A percentile compares a stretch with the other conserved stretches of the same genome.
These are phyloP conservation scores for Saccharomycopsis synnaedendra DNA, from an alignment of 805 yeast genomes.

Conservation along the genomic window DNA sequence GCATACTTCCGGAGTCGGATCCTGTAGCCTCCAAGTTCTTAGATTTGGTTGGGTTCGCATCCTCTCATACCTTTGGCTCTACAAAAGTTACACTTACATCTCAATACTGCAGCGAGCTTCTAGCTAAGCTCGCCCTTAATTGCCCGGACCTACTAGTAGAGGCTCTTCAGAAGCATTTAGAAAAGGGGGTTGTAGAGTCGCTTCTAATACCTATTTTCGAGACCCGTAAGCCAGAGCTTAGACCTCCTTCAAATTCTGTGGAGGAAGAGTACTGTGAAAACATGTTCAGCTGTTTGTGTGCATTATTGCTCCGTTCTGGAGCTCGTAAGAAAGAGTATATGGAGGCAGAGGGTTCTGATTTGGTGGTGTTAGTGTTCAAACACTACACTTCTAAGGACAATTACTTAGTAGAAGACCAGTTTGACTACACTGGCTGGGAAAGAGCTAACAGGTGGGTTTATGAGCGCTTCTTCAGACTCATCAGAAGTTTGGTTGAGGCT, in stretches of 20 bases:
- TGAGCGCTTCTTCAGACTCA: background rate
- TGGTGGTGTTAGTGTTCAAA: constrained; percentile 1
- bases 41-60: too few relatives aligned
- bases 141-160: background rate
- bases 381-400: constrained; percentile 1
- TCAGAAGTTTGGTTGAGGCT: background rate
- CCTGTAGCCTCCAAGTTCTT: too few relatives aligned
- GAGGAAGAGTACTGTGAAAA: constrained; percentile 3
- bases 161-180: background rate
- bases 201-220: background rate
- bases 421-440: background rate
- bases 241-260: background rate
- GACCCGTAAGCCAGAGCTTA: background rate
- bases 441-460: background rate
- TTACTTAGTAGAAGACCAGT: background rate
- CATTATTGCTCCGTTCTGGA: background rate
- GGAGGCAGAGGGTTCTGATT: constrained; percentile 1
- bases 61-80: too few relatives aligned
- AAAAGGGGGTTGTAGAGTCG: background rate
- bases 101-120: background rate
- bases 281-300: background rate
- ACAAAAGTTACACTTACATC: background rate
- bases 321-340: background rate
- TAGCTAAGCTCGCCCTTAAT: background rate
- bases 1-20: too few relatives aligned